A percentile compares a stretch with the other conserved stretches of the same genome.
Conservation (phyloP, 208 protist species). For the Angomonas ambiguus region DNA sequence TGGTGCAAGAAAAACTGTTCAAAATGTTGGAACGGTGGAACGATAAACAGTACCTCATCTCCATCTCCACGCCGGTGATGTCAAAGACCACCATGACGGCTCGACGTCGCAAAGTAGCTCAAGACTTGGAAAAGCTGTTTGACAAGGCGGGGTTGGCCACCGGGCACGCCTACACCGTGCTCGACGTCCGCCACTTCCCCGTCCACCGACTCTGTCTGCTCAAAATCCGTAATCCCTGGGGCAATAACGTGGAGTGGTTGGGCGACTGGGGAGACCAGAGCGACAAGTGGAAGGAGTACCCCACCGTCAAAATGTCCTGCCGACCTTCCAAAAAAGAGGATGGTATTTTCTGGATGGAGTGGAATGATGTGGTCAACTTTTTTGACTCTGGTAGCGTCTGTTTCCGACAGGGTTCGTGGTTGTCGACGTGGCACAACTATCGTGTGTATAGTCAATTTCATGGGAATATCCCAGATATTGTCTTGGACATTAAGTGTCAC, state of each 20-base stretch:
- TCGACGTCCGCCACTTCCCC: slow-evolving; percentile 48
- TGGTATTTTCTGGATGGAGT: slow-evolving; percentile 74
- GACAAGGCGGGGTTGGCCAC: slow-evolving; percentile 41
- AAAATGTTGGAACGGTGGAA: slow-evolving; percentile 33
- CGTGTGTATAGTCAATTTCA: slow-evolving; percentile 43
- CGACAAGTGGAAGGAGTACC: slow-evolving; percentile 43
- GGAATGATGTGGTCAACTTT: slow-evolving; percentile 58
- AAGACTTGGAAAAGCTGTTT: slow-evolving; percentile 27
- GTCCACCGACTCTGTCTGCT: slow-evolving; percentile 46
- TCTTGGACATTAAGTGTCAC: slow-evolving; percentile 30
- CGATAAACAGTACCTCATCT: slow-evolving; percentile 51
- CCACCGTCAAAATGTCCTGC: slow-evolving; percentile 43
- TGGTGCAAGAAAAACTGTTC: slow-evolving; percentile 34
- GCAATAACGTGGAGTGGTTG: slow-evolving; percentile 60
- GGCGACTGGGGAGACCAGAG: slow-evolving; percentile 53
- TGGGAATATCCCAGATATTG: slow-evolving; percentile 28
- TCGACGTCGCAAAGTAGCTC: slow-evolving; percentile 15
- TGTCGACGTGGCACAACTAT: slow-evolving; percentile 44
- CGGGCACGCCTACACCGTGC: slow-evolving; percentile 63
- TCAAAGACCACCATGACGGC: slow-evolving; percentile 27
- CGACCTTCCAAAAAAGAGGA: slow-evolving; percentile 39
- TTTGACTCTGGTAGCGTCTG: slow-evolving; percentile 62
- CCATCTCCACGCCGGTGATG: slow-evolving; percentile 41
- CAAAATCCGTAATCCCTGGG: slow-evolving; percentile 72
- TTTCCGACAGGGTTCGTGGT: slow-evolving; percentile 39